Base-by-base conservation (phyloP, 345 rosid species). In the Boechera retrofracta region DNA sequence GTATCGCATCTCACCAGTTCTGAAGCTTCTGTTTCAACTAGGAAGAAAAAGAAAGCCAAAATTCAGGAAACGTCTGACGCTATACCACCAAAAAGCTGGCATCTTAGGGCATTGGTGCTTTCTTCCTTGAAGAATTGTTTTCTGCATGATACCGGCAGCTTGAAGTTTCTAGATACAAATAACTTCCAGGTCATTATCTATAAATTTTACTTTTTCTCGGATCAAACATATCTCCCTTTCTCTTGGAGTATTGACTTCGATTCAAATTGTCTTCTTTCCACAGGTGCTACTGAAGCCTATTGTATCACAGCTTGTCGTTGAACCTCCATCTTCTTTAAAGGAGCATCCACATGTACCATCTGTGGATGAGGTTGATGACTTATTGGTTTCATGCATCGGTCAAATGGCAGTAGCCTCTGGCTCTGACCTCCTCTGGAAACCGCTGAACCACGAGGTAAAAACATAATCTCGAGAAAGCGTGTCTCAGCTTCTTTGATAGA, bases 381-480 rank as follows among this genome's bases (percentile, higher is more conserved):
- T 85, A 39, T 31, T 95, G 77, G 93, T 95, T 47, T 64, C 69
- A 39, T 92, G 98, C 83, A 79, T 88, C 33, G 97, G 99, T 74
- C 99, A 95, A 81, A 92, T 95, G 99, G 96, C 98, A 38, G 91
- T 89, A 67, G 80, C 96, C 55, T 87, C 96, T 5, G 97, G 94
- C 76, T 82, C 88, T 51, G 99, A 95, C 82, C 94, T 92, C 63
- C 85, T 92, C 28, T 95, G 98, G 96, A 89, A 92, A 70, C 91
- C 97, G 1, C 71, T 95, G 80, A 95, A 92, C 80, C 97, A 91
- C 38, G 99, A 95, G 98, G 98, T 92, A 70, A 64, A 51, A 60
- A 76, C 68, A 4, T 31, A 67, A 29, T 56, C 24, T 63, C 38
- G 21, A 41, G 5, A 39, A 24, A 62, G 67, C 67, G 15, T 18